Percentiles rank a stretch among this genome's conserved stretches.
Conservation (phyloP, 2,329 filamentous ascomycete genomes). For the Cytospora schulzeri region DNA sequence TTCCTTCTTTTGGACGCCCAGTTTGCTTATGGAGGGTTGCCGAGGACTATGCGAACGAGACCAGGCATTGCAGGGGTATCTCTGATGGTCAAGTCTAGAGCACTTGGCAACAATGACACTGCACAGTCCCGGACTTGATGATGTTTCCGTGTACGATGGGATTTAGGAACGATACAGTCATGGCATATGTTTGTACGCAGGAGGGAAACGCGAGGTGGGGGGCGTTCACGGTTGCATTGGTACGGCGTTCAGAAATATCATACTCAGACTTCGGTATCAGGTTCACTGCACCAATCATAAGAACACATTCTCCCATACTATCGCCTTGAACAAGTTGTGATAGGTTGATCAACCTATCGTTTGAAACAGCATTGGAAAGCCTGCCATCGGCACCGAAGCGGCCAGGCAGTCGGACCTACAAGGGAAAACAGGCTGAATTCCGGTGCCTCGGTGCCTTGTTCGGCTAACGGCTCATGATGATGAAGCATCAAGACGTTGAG, state of each 20-base stretch:
- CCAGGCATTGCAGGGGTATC: no score
- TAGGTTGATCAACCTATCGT: neutral
- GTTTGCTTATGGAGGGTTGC: neutral
- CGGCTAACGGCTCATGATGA: conserved; percentile 2
- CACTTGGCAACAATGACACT: no score
- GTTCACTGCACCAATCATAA: neutral
- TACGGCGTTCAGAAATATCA: neutral
- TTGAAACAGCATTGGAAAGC: neutral
- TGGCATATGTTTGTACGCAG: neutral
- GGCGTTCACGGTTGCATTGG: neutral
- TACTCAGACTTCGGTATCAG: neutral
- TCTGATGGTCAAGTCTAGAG: neutral
- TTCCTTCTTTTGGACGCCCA: neutral
- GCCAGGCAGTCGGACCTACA: neutral
- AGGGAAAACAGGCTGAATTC: neutral
- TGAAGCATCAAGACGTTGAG: neutral
- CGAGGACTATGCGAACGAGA: no score
- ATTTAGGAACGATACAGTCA: neutral
- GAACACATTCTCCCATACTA: neutral
- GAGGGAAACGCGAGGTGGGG: neutral
- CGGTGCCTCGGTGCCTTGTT: conserved; percentile 4
- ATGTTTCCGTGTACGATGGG: neutral
- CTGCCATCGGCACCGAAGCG: neutral
- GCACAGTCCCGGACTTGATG: neutral
- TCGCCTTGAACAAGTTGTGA: neutral